phyloP scores from a whole-genome alignment of 2,329 filamentous ascomycete genomes.

The Chaetomiaceae sp. region DNA sequence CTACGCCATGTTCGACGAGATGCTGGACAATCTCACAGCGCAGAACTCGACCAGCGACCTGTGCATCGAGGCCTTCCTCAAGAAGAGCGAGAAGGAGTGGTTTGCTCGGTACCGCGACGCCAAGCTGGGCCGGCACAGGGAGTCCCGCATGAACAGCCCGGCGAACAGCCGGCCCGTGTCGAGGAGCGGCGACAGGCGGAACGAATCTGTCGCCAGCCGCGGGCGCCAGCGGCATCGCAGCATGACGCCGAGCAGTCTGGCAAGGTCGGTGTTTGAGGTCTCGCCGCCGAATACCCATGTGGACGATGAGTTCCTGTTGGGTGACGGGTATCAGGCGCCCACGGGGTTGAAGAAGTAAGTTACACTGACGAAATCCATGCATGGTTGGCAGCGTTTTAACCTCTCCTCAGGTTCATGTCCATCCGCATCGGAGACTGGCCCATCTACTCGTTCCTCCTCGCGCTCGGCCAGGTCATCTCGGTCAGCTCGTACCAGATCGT shows the following conservation, averaged over 20 bases:
- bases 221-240: slow-evolving; percentile 26
- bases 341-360: slow-evolving; percentile 48
- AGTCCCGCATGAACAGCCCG: slow-evolving; percentile 28
- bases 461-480: slow-evolving; percentile 59
- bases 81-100: slow-evolving; percentile 64
- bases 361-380: too few relatives aligned
- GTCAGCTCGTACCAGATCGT: slow-evolving; percentile 66
- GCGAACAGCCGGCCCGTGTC: slow-evolving; percentile 23
- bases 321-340: slow-evolving; percentile 50
- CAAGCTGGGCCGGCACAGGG: slow-evolving; percentile 49
- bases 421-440: slow-evolving; percentile 60
- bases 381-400: too few relatives aligned
- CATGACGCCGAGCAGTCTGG: slow-evolving; percentile 24
- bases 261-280: slow-evolving; percentile 30
- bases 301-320: slow-evolving; percentile 32
- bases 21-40: slow-evolving; percentile 49
- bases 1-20: slow-evolving; percentile 54
- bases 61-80: slow-evolving; percentile 62
- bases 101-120: slow-evolving; percentile 55
- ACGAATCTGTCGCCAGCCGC: slow-evolving; percentile 26
- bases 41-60: slow-evolving; percentile 54
- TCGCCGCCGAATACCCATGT: slow-evolving; percentile 28
- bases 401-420: slow-evolving; percentile 37
- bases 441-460: slow-evolving; percentile 57
- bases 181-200: slow-evolving; percentile 16